These are phyloP conservation scores for Entomortierella parvispora DNA, from an alignment of 192 early-diverging fungal genomes.

Conservation along the genomic window DNA sequence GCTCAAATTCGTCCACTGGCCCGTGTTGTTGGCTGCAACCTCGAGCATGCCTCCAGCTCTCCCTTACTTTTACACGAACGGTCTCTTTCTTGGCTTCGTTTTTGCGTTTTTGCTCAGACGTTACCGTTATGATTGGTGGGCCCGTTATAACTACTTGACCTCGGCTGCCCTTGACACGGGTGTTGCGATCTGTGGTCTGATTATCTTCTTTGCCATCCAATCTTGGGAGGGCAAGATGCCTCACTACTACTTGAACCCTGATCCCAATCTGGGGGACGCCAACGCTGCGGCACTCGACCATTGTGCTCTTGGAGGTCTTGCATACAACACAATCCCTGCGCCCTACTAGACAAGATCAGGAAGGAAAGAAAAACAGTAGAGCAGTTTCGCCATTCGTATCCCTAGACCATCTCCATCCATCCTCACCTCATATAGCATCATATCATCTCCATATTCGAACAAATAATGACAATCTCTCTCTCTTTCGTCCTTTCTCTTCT, in stretches of 20 bases:
- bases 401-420: too few species aligned
- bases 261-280: too few species aligned
- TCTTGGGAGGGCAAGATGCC: slow-evolving; percentile 30
- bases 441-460: too few species aligned
- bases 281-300: slow-evolving; percentile 26
- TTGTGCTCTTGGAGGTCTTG: slow-evolving; percentile 29
- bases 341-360: too few species aligned
- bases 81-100: slow-evolving; percentile 60
- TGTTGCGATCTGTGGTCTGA: slow-evolving; percentile 54
- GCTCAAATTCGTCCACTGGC: slow-evolving; percentile 66
- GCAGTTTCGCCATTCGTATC: too few species aligned
- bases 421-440: too few species aligned
- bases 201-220: slow-evolving; percentile 57
- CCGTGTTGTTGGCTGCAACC: slow-evolving; percentile 62
- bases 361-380: too few species aligned
- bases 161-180: slow-evolving; percentile 73
- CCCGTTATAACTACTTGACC: slow-evolving; percentile 75
- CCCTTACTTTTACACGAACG: slow-evolving; percentile 46
- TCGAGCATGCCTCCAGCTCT: slow-evolving; percentile 66
- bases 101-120: slow-evolving; percentile 64
- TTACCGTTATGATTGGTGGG: slow-evolving; percentile 65
- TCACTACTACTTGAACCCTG: slow-evolving; percentile 40
- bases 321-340: too few species aligned
- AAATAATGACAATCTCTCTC: too few species aligned
- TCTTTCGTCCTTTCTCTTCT: too few species aligned